A percentile compares a stretch with the other conserved stretches of the same genome.
phyloP scores from a whole-genome alignment of 352 stramenopile genomes.

The Globisporangium recalcitrans region DNA sequence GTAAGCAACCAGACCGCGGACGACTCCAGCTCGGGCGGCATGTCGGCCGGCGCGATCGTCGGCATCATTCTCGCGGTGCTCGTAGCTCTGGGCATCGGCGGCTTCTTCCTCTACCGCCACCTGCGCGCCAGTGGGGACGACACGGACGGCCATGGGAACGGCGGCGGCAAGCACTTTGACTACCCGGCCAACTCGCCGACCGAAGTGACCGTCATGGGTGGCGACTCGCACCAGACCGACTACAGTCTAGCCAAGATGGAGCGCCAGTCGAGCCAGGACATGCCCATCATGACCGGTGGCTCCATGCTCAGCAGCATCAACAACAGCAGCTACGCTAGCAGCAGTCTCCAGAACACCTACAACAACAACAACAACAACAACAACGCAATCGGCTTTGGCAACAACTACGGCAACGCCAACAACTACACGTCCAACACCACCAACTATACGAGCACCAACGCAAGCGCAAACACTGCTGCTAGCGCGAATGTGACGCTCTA shows the following conservation, averaged over 20 bases:
- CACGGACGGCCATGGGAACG: slow-evolving; percentile 9
- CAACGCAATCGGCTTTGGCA: slow-evolving; percentile 4
- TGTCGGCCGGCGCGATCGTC: slow-evolving; percentile 37
- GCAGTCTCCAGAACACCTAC: slow-evolving; percentile 8
- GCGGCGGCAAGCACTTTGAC: slow-evolving; percentile 28
- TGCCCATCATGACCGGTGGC: slow-evolving; percentile 18
- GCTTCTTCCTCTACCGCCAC: slow-evolving; percentile 37
- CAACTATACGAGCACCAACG: slow-evolving; percentile 2
- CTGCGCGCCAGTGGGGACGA: slow-evolving; percentile 15
- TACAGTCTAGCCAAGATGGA: slow-evolving; percentile 20
- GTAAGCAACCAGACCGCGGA: slow-evolving; percentile 3
- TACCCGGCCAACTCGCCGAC: slow-evolving; percentile 24
- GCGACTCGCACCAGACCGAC: slow-evolving; percentile 22
- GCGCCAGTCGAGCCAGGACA: slow-evolving; percentile 19
- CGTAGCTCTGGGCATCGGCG: slow-evolving; percentile 25
- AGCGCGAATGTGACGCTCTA: slow-evolving; percentile 11
- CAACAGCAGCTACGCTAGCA: slow-evolving; percentile 13
- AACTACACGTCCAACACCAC: slow-evolving; percentile 4
- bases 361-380: slow-evolving; percentile 8
- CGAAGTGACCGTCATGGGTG: slow-evolving; percentile 17
- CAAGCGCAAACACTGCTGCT: not conserved
- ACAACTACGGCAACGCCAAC: slow-evolving; percentile 9
- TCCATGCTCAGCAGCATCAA: slow-evolving; percentile 13
- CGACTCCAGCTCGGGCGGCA: slow-evolving; percentile 16
- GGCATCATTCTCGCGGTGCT: slow-evolving; percentile 41